Percentiles rank a stretch among this genome's conserved stretches.
phyloP scores from a whole-genome alignment of 805 yeast genomes.

The Starmerella vitae region DNA sequence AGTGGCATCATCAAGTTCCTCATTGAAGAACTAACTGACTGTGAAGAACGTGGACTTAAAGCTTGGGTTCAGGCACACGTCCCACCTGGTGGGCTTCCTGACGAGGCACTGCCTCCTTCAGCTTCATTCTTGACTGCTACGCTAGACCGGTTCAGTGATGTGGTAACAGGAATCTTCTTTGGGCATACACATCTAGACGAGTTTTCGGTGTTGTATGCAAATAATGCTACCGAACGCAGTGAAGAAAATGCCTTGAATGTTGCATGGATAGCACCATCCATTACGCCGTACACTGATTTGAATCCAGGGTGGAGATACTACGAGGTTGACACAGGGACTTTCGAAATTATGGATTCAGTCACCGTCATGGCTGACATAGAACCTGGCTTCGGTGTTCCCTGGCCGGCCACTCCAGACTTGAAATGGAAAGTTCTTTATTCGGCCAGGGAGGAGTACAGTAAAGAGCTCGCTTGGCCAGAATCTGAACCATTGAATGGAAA shows the following conservation, averaged over 20 bases:
- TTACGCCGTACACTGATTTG: conserved; percentile 45
- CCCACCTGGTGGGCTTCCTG: conserved; percentile 39
- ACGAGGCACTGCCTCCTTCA: conserved; percentile 49
- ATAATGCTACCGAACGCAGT: conserved; percentile 33
- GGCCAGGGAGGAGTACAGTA: conserved; percentile 44
- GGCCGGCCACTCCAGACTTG: conserved; percentile 33
- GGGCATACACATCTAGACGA: conserved; percentile 65
- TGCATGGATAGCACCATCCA: conserved; percentile 55
- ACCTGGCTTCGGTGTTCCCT: conserved; percentile 31
- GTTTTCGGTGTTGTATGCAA: conserved; percentile 44
- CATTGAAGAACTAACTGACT: conserved; percentile 45
- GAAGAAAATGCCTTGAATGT: conserved; percentile 38
- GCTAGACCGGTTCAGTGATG: conserved; percentile 50
- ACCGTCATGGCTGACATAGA: conserved; percentile 50
- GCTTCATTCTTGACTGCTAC: conserved; percentile 43
- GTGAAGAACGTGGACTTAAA: conserved; percentile 44
- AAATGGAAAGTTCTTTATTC: conserved; percentile 52
- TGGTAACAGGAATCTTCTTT: conserved; percentile 54
- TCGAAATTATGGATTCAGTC: conserved; percentile 45
- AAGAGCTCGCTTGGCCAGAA: conserved; percentile 41
- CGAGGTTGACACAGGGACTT: conserved; percentile 47
- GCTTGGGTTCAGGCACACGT: conserved; percentile 68
- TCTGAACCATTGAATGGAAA: conserved; percentile 50
- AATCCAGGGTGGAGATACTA: conserved; percentile 68
- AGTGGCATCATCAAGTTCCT: conserved; percentile 53